A percentile compares a stretch with the other conserved stretches of the same genome.
Evolutionary conservation across 768 basidiomycete genomes (phyloP).

Genomic region (Serendipita vermifera): DNA sequence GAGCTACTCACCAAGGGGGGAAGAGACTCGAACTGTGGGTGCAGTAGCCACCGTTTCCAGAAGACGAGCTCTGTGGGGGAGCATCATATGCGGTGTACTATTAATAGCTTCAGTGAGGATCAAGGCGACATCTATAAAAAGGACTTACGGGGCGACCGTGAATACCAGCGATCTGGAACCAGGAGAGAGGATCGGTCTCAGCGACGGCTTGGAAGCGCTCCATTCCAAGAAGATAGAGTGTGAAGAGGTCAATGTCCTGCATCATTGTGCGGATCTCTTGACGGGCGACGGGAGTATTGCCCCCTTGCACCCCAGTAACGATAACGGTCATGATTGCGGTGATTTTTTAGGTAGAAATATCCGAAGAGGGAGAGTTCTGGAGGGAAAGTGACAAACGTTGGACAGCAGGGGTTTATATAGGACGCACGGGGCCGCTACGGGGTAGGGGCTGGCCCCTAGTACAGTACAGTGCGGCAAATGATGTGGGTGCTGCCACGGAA

Average conservation of each 20-base stretch:
- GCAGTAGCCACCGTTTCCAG: slow-evolving; percentile 35
- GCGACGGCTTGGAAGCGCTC: slow-evolving; percentile 21
- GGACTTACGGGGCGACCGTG: slow-evolving; percentile 29
- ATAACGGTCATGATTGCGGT: not conserved
- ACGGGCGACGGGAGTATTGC: not conserved
- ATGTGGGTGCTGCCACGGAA: too few relatives aligned
- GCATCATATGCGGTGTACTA: slow-evolving; percentile 31
- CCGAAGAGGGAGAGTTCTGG: too few relatives aligned
- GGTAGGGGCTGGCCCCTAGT: too few relatives aligned
- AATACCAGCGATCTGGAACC: slow-evolving; percentile 37
- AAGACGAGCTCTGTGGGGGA: slow-evolving; percentile 20
- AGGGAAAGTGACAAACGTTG: too few relatives aligned
- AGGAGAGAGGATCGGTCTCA: slow-evolving; percentile 28
- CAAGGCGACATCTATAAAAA: not conserved
- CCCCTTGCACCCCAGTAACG: not conserved
- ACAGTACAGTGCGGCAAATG: too few relatives aligned
- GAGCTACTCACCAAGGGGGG: slow-evolving; percentile 35
- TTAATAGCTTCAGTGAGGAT: not conserved
- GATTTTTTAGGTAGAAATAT: too few relatives aligned
- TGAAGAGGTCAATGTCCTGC: not conserved
- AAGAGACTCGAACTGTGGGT: slow-evolving; percentile 41
- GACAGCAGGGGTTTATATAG: too few relatives aligned
- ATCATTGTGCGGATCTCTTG: slow-evolving; percentile 10
- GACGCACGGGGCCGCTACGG: too few relatives aligned
- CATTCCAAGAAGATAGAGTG: slow-evolving; percentile 12